phyloP scores from a whole-genome alignment of 2,329 filamentous ascomycete genomes.

The Lecanoromycetidae sp. region DNA sequence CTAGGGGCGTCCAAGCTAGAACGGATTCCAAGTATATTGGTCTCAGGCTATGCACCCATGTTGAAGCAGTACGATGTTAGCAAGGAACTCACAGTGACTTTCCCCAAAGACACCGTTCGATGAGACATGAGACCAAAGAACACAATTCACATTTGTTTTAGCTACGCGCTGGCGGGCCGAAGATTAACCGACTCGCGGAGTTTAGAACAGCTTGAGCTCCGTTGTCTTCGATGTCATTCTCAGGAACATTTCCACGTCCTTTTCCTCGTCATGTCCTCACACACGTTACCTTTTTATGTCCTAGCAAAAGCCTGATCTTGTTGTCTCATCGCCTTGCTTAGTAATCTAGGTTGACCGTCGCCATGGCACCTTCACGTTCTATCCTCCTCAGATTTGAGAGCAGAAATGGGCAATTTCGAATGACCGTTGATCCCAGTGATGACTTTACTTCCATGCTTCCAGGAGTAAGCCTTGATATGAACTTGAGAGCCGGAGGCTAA shows the following conservation, averaged over 20 bases:
- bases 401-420: slow-evolving; percentile 82
- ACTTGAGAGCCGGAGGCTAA: neutral
- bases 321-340: too few relatives aligned
- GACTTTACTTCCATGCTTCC: slow-evolving; percentile 51
- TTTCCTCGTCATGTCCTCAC: neutral
- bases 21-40: too few relatives aligned
- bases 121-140: slow-evolving; percentile 6
- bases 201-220: neutral
- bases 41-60: too few relatives aligned
- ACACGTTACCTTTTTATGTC: neutral
- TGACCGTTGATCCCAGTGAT: slow-evolving; percentile 62
- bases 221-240: slow-evolving; percentile 2
- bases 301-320: neutral
- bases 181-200: slow-evolving; percentile 1
- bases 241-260: neutral
- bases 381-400: slow-evolving; percentile 84
- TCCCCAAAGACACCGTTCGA: too few relatives aligned
- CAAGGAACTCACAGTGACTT: too few relatives aligned
- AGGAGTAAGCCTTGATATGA: slow-evolving; percentile 25
- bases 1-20: too few relatives aligned
- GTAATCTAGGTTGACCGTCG: neutral
- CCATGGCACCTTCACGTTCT: slow-evolving; percentile 30
- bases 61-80: too few relatives aligned
- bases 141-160: slow-evolving; percentile 3
- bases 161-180: slow-evolving; percentile 7